Evolutionary conservation across 2,329 filamentous ascomycete species (phyloP), one percentile per base, ranked within the genome.

Genomic region (Botryotinia globosa): DNA sequence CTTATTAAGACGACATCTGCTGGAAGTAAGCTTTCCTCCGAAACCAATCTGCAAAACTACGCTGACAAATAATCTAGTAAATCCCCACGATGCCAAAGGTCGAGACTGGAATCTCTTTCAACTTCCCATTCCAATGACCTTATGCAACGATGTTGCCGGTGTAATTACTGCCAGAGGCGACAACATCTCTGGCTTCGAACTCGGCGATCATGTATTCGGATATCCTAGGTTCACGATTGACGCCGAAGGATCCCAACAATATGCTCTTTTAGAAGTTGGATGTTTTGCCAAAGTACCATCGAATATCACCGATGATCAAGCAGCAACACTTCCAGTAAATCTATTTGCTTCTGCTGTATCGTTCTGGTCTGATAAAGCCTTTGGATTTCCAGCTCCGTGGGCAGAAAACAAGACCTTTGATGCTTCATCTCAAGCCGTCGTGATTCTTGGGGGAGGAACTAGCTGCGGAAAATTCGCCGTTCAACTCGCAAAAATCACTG

Each of bases 301-400:
- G 10, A 75, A 74, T 0, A 74, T 82, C 29, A 79, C 76, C 1
- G 80, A 81, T 42, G 80, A 83, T 73, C 80, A 83, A 42, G 81
- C 78, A 4, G 80, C 81, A 6, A 83, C 82, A 0, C 61, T 84
- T 1, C 82, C 82, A 0, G 78, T 76, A 8, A 84, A 84, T 74
- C 63, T 79, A 34, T 74, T 82, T 39, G 77, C 82, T 18, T 72
- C 78, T 16, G 73, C 63, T 4, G 0, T 65, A 34, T 65, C 63
- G 18, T 65, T 65, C 29, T 65, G 42, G 44, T 65, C 63, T 1
- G 44, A 65, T 8, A 37, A 37, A 48, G 2, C 16, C 3, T 45
- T 74, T 12, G 63, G 32, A 20, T 51, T 75, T 45, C 59, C 73
- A 22, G 20, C 66, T 59, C 72, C 70, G 5, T 72, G 48, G 37